These are phyloP conservation scores for Sugiyamaella lignohabitans DNA, from an alignment of 805 yeast genomes.

Conservation along the genomic window DNA sequence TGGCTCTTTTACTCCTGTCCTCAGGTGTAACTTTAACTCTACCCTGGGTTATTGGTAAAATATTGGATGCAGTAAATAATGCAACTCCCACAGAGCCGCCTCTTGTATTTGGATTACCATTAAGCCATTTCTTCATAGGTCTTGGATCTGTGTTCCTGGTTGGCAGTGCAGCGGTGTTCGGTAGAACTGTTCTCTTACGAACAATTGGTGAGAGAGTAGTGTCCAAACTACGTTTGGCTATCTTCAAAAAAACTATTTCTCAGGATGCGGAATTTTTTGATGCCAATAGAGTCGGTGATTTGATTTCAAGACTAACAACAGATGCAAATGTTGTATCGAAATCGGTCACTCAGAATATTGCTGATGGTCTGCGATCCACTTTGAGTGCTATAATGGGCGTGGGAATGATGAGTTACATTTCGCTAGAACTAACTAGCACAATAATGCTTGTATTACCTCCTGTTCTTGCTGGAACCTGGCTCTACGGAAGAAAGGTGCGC, in stretches of 20 bases:
- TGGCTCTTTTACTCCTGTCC: conserved; percentile 56
- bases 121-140: conserved; percentile 55
- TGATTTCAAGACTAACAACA: conserved; percentile 78
- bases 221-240: conserved; percentile 71
- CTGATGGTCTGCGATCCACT: conserved; percentile 84
- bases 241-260: conserved; percentile 66
- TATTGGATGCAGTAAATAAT: conserved; percentile 60
- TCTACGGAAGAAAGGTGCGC: conserved; percentile 77
- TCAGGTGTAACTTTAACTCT: conserved; percentile 76
- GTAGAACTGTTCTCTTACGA: conserved; percentile 68
- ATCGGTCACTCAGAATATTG: conserved; percentile 79
- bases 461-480: conserved; percentile 65
- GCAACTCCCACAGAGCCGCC: conserved; percentile 30
- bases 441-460: conserved; percentile 83
- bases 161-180: conserved; percentile 76
- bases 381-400: conserved; percentile 82
- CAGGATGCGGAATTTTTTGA: conserved; percentile 91
- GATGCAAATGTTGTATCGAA: conserved; percentile 85
- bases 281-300: conserved; percentile 82
- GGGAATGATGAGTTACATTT: conserved; percentile 85
- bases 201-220: conserved; percentile 82
- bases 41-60: conserved; percentile 80
- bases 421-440: conserved; percentile 73
- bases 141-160: conserved; percentile 56
- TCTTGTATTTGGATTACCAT: conserved; percentile 52